Conservation (phyloP, 129 eudicot genomes). For the Flaveria trinervia region DNA sequence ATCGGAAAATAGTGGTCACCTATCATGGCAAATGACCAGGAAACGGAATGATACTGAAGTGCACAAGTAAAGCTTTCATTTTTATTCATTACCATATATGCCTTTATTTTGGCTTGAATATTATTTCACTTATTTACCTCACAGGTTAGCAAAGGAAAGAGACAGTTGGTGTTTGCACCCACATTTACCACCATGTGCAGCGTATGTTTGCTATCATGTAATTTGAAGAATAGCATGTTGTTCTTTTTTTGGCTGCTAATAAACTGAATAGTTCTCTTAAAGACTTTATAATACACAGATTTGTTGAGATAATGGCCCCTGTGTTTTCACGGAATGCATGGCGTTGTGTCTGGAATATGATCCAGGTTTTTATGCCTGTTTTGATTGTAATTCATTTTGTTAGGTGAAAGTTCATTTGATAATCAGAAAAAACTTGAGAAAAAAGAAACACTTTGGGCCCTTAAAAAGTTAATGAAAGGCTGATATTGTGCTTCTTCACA, state of each 20-base stretch:
- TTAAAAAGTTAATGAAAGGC: not conserved
- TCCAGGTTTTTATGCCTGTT: slow-evolving; percentile 54
- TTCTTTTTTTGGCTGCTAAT: slow-evolving; percentile 12
- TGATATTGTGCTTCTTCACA: not conserved
- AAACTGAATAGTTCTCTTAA: not conserved
- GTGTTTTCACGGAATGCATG: slow-evolving; percentile 86
- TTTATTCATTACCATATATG: not conserved
- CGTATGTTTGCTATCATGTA: slow-evolving; percentile 50
- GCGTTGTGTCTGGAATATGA: slow-evolving; percentile 94
- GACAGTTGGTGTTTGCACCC: slow-evolving; percentile 79
- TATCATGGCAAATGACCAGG: slow-evolving; percentile 85
- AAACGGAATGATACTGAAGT: slow-evolving; percentile 62
- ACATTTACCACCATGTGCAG: slow-evolving; percentile 87
- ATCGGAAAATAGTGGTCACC: slow-evolving; percentile 49
- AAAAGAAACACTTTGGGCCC: not conserved
- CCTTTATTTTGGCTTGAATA: not conserved
- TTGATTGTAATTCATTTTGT: not conserved
- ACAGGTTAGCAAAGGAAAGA: slow-evolving; percentile 68
- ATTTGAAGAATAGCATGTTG: not conserved
- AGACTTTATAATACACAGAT: slow-evolving; percentile 42
- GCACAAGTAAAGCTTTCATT: slow-evolving; percentile 55
- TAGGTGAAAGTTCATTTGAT: not conserved
- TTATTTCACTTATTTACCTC: slow-evolving; percentile 9
- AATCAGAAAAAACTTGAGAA: not conserved
- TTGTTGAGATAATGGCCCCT: slow-evolving; percentile 92